These are phyloP conservation scores for Solanum etuberosum DNA, from an alignment of 257 asterid species.

Conservation along the genomic window DNA sequence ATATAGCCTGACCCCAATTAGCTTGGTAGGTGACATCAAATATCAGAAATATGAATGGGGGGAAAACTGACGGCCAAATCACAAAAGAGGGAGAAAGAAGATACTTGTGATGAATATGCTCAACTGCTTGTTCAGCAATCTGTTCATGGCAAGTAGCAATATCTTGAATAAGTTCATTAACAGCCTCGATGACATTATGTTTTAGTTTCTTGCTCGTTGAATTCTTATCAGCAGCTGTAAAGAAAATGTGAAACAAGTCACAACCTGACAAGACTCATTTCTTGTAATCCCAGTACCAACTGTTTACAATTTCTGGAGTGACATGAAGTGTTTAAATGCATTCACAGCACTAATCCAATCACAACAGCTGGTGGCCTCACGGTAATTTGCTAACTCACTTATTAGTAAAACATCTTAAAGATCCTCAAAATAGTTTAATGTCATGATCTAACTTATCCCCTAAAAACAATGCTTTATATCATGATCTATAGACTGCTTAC, in stretches of 20 bases:
- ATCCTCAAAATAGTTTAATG: not conserved
- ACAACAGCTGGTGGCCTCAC: not conserved
- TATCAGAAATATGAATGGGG: not conserved
- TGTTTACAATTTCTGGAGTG: not conserved
- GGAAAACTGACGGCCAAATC: not conserved
- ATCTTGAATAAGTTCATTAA: conserved; percentile 91
- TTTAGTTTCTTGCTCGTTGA: conserved; percentile 60
- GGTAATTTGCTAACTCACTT: not conserved
- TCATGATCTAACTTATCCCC: not conserved
- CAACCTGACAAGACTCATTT: conserved; percentile 5
- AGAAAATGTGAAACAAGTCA: conserved; percentile 10
- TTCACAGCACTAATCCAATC: not conserved
- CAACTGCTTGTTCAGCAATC: conserved; percentile 97
- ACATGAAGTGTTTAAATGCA: not conserved
- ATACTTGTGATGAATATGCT: conserved; percentile 98
- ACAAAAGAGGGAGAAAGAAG: conserved; percentile 5
- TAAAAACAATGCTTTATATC: not conserved
- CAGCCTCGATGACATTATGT: conserved; percentile 95
- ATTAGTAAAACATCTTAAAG: not conserved
- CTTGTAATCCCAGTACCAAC: not conserved
- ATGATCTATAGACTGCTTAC: conserved; percentile 23
- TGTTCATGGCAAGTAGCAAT: conserved; percentile 89
- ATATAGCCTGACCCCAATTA: not conserved
- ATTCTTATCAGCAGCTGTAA: conserved; percentile 90
- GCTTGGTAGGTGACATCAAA: not conserved